Conservation (phyloP, 352 stramenopile species). For the Globisporangium spiculum region DNA sequence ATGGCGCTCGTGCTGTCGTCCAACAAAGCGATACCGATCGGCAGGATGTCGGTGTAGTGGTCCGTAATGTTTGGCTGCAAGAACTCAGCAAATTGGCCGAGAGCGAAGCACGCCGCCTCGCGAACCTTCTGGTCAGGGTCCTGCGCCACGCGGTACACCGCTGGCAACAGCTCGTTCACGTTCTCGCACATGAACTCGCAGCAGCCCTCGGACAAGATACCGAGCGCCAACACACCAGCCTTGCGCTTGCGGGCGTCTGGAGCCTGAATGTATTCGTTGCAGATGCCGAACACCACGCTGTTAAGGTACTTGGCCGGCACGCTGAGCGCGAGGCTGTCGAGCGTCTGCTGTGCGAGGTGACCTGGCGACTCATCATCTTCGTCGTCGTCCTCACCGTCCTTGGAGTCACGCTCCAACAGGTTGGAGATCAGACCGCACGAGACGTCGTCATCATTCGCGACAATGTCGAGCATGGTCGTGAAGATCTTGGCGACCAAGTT, state of each 20-base stretch:
- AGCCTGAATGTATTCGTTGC: slow-evolving; percentile 89
- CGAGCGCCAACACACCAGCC: slow-evolving; percentile 94
- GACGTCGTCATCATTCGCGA: slow-evolving; percentile 70
- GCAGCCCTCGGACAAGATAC: slow-evolving; percentile 97
- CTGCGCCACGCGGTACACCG: slow-evolving; percentile 89
- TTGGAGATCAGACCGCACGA: slow-evolving; percentile 84
- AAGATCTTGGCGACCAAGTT: slow-evolving; percentile 82
- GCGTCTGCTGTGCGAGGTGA: slow-evolving; percentile 81
- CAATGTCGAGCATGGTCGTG: slow-evolving; percentile 82
- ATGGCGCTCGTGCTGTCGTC: slow-evolving; percentile 93
- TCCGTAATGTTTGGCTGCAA: slow-evolving; percentile 96
- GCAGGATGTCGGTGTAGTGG: slow-evolving; percentile 95
- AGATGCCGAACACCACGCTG: slow-evolving; percentile 66
- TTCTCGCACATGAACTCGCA: slow-evolving; percentile 94
- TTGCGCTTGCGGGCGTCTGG: slow-evolving; percentile 91
- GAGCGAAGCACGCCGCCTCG: slow-evolving; percentile 96
- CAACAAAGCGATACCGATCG: slow-evolving; percentile 93
- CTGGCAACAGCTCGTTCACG: slow-evolving; percentile 90
- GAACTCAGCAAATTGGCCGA: slow-evolving; percentile 98
- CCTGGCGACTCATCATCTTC: slow-evolving; percentile 79
- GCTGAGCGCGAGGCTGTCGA: slow-evolving; percentile 79
- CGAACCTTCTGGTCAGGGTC: slow-evolving; percentile 93
- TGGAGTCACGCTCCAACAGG: slow-evolving; percentile 67
- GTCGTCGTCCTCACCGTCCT: slow-evolving; percentile 51
- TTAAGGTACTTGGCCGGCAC: slow-evolving; percentile 85